Evolutionary conservation across 148 eudicot genomes (phyloP), one percentile per base, ranked within the genome.

Genomic region (Tetragonia tetragonoides): DNA sequence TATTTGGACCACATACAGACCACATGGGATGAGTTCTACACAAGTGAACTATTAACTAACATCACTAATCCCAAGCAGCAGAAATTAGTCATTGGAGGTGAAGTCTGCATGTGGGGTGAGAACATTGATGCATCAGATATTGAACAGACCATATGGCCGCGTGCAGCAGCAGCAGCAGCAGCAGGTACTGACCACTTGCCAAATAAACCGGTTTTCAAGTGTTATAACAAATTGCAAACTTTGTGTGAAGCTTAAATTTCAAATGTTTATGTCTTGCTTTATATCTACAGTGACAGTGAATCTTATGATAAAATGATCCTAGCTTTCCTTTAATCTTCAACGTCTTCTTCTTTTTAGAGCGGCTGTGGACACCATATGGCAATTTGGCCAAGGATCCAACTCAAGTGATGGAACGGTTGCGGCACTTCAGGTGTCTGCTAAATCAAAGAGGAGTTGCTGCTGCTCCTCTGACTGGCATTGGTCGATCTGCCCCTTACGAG

Each of bases 111-210:
- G 93, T 95, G 98, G 98, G 98, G 96, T n/a, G 98, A 92, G 76
- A 74, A 62, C 69, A 84, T 91, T 72, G 98, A 95, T 72, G 91
- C 79, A 17, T 92, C 97, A 5, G 90, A 95, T 74, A 91, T 95
- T 73, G 87, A 91, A 79, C 95, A 92, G 75, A 95, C 97, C 23
- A 91, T 95, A 79, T 95, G 98, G 98, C 98, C 98, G 1, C 92
- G 98, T 71, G 98, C 98, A 83, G 98, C 98, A 24, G 98, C 98
- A 83, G 98, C 98, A 24, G 98, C 98, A 21, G 95, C 98, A 79
- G 98, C 98, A 88, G 97, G 98, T 94, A 89, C 62, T 68, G 34
- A 28, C 34, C 34, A 28, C 1, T 28, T 28, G 34, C 51, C n/a
- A 23, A 10, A 14, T 60, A 18, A 23, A 15, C 18, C 62, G 2